phyloP scores from a whole-genome alignment of 148 eudicot species.

The Dysphania ambrosioides region DNA sequence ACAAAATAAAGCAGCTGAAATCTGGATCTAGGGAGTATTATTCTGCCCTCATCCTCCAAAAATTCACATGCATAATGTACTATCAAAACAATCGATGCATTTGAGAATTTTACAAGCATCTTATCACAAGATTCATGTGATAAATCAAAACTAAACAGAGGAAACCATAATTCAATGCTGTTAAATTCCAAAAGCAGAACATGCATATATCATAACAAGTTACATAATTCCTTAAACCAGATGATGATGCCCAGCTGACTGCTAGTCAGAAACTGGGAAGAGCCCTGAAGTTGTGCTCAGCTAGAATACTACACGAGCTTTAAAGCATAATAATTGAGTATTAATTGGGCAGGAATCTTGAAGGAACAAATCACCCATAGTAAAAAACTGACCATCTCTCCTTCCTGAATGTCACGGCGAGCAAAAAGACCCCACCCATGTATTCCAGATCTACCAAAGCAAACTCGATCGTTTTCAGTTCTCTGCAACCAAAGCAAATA shows the following conservation, averaged over 20 bases:
- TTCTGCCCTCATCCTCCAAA: background rate
- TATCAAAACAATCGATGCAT: background rate
- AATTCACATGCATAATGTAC: background rate
- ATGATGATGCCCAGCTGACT: background rate
- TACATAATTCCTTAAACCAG: background rate
- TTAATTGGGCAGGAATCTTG: background rate
- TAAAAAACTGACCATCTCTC: constrained; percentile 76
- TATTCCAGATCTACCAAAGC: constrained; percentile 96
- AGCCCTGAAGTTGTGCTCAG: background rate
- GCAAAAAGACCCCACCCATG: constrained; percentile 99
- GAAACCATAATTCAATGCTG: background rate
- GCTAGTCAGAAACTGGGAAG: no score
- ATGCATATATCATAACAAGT: constrained; percentile 5
- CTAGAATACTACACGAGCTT: constrained; percentile 1
- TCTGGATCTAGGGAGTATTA: no score
- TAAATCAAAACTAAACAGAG: background rate
- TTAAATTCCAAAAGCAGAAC: background rate
- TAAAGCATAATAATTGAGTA: background rate
- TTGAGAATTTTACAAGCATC: background rate
- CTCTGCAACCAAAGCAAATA: constrained; percentile 52
- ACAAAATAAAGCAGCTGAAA: no score
- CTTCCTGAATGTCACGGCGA: constrained; percentile 83
- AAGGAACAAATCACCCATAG: constrained; percentile 6
- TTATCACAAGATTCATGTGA: background rate
- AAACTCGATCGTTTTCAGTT: constrained; percentile 85